Evolutionary conservation across 116 monocot genomes (phyloP), one percentile per base, ranked within the genome.

Genomic region (Trichopus zeylanicus): DNA sequence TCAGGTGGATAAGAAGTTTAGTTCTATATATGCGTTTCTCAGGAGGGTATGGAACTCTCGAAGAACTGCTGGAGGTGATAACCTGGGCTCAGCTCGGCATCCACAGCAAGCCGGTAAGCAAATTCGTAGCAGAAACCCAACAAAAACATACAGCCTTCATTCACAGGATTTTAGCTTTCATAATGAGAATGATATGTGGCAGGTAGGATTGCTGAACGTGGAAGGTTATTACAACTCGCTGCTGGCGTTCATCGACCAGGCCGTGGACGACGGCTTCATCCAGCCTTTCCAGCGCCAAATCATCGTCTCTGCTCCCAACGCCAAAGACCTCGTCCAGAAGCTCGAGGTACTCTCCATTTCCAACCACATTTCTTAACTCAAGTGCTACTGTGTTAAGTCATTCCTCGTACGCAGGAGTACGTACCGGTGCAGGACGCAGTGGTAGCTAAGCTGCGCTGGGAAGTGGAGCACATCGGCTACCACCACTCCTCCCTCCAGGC

Each of bases 81-180:
- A 68, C 72, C 22, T 78, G 78, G 85, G 76, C 85, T 30, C 85
- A 85, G 61, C 73, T 85, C 1, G 85, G 85, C 26, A 85, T 85
- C 55, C 85, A 85, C 61, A 73, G 42, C 42, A 85, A 85, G 42
- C 81, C 85, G 12, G 85, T 84, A 55, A 63, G 61, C 4, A 23
- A 19, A 47, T 19, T 7, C 38, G 7, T 10, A 7, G n/a, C 1
- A 5, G 9, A 25, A 1, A 29, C 11, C 53, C 10, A 27, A 15
- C 26, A 29, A 53, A 28, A 53, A 28, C 19, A 2, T 57, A 5
- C 31, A 20, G 19, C 7, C 21, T 55, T 47, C 1, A 8, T 47
- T 59, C 20, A 24, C 21, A 1, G 20, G 48, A 21, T 23, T 48
- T 23, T 13, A 28, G 16, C 2, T 8, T 27, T 53, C 16, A 15